Evolutionary conservation across 163 green algal species (phyloP), one percentile per base, ranked within the genome.

Genomic region (Scenedesmus sp.): DNA sequence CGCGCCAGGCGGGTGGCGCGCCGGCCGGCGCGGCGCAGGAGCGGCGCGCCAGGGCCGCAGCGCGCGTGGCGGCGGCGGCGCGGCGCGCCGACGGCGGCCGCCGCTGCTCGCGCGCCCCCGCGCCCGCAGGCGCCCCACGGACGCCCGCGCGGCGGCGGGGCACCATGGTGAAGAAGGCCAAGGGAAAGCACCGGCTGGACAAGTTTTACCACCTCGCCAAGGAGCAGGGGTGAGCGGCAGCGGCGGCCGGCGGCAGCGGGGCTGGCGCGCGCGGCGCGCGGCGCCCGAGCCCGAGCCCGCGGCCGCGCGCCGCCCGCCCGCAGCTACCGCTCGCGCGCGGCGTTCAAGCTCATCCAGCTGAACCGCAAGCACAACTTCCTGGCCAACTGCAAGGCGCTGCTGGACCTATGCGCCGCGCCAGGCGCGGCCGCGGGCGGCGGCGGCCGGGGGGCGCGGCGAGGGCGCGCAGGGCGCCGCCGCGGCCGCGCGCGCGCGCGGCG

Each of bases 301-400:
- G 22, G 50, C 6, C 50, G 22, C 50, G 50, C 18, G 10, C 50
- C 18, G 9, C 10, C 50, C 22, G 50, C 50, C 22, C 63, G 34
- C 91, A 96, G 93, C 57, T 99, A 95, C 85, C 93, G 96, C 29
- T 98, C 95, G 0, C 94, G 96, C 86, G 96, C 96, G 34, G 94
- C 96, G 2, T 99, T 99, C 87, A 99, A 99, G 92, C 92, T 99
- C 17, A 95, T 99, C 31, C 96, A 99, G 88, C 91, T 99, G 11
- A 99, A 99, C 86, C 85, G 93, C 39, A 97, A 98, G 85, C 98
- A 96, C 82, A 86, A 96, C 70, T 98, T 99, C 82, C 87, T 99
- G 15, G 74, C 82, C 29, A 90, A 88, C 31, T 92, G 90, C 78
- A 75, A 86, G 14, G 85, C 91, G 0, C 58, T 97, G 47, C 87